A percentile compares a stretch with the other conserved stretches of the same genome.
phyloP scores from a whole-genome alignment of 208 protist genomes.

The Spongospora subterranea region DNA sequence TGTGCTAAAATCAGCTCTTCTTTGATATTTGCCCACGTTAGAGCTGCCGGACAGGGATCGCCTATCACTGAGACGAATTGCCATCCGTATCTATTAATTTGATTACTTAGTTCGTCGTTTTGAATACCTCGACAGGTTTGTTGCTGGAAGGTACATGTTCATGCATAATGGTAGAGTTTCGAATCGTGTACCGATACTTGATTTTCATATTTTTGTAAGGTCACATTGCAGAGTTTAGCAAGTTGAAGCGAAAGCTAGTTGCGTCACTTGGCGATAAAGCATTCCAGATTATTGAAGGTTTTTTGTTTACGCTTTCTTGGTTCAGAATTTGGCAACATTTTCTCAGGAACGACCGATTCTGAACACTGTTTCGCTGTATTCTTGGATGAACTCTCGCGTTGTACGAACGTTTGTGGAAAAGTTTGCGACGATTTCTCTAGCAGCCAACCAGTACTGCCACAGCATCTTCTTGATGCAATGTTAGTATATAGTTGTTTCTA shows the following conservation, averaged over 20 bases:
- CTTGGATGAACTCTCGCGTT: slow-evolving; percentile 33
- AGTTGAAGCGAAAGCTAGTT: slow-evolving; percentile 51
- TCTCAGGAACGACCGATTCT: slow-evolving; percentile 44
- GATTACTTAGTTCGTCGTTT: neutral
- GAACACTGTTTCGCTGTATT: slow-evolving; percentile 53
- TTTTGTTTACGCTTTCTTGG: neutral
- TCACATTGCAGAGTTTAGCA: slow-evolving; percentile 41
- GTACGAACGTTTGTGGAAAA: neutral
- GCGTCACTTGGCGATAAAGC: neutral
- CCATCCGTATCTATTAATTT: slow-evolving; percentile 61
- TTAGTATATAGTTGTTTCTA: neutral
- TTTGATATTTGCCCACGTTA: slow-evolving; percentile 66
- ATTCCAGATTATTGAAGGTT: slow-evolving; percentile 44
- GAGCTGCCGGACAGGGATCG: slow-evolving; percentile 62
- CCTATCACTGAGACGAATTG: slow-evolving; percentile 57
- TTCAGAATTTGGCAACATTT: neutral
- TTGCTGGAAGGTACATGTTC: slow-evolving; percentile 62
- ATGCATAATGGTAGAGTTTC: slow-evolving; percentile 66
- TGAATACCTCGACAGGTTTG: neutral
- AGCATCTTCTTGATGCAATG: slow-evolving; percentile 36
- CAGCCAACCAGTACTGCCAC: neutral
- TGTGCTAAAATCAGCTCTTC: slow-evolving; percentile 61
- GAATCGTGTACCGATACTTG: neutral
- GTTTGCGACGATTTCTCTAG: neutral
- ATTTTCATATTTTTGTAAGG: neutral